phyloP scores from a whole-genome alignment of 2,329 filamentous ascomycete species.

The Beauveria sp. region DNA sequence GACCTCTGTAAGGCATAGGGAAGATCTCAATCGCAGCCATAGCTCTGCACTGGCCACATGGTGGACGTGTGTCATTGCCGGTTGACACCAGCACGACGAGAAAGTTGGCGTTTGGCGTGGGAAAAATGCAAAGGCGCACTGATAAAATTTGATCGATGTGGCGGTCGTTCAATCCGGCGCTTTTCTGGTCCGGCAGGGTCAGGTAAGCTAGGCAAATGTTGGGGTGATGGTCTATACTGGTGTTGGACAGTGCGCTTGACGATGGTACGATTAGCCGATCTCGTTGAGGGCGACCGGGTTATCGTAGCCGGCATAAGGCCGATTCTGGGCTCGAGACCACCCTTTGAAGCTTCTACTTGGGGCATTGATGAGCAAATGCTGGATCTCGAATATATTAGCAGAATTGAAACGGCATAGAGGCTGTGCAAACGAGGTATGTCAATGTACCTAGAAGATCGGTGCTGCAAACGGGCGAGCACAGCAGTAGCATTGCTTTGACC shows the following conservation, averaged over 20 bases:
- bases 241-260: too few species aligned
- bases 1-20: constrained; percentile 4
- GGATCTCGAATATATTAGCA: not conserved
- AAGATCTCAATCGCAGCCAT: not conserved
- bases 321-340: not conserved
- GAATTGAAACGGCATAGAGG: not conserved
- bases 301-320: not conserved
- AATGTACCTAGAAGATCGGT: not conserved
- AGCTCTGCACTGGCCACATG: not conserved
- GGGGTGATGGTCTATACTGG: not conserved
- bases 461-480: not conserved
- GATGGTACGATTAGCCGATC: not conserved
- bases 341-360: not conserved
- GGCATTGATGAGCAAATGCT: not conserved
- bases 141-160: not conserved
- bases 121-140: not conserved
- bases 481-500: not conserved
- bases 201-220: not conserved
- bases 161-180: not conserved
- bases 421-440: not conserved
- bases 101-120: not conserved
- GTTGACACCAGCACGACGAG: not conserved
- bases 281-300: not conserved
- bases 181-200: not conserved
- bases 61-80: not conserved